Evolutionary conservation across 1,139 yeast genomes (phyloP), one percentile per base, ranked within the genome.

Genomic region (Kazachstania sp.): DNA sequence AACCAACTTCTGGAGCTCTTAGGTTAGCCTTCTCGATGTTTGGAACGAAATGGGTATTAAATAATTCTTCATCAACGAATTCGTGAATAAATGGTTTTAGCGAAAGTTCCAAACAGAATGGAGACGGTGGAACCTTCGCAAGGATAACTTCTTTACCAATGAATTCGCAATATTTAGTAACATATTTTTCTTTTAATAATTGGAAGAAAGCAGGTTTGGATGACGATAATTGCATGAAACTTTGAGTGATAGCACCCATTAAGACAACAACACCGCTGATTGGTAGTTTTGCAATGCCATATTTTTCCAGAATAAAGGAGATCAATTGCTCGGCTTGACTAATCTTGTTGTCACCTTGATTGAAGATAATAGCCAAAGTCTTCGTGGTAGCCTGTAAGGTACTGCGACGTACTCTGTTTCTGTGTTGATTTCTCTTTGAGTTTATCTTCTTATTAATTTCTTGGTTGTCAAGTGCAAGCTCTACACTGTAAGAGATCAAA

Each of bases 1-100:
- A 75, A 0, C 87, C 77, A 35, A 72, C 67, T 61, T 88, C 97
- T 0, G 97, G 85, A 2, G 95, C 80, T 63, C 97, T 77, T 58
- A 92, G 71, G 44, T 84, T 73, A 0, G 94, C 77, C 61, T 86
- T 88, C 55, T 86, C 92, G 45, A 90, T 61, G 16, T 75, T 71
- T 2, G 95, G 87, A 9, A 82, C 61, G 16, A 87, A 54, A 3
- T 57, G 47, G 0, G 62, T 55, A 15, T 62, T 65, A 48, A 84
- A 71, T 13, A 72, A 71, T 1, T 70, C 72, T n/a, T 65, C 61
- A 4, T 68, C 58, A 5, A 81, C 61, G 51, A 73, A 71, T 15
- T 71, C 72, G 18, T 63, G 56, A 26, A 78, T 59, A 54, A 78
- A 78, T 11, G 57, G 56, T 13, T 54, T 46, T 31, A 69, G 45